Evolutionary conservation across 2,329 filamentous ascomycete genomes (phyloP), one percentile per base, ranked within the genome.

Genomic region (Exophiala bonariae): DNA sequence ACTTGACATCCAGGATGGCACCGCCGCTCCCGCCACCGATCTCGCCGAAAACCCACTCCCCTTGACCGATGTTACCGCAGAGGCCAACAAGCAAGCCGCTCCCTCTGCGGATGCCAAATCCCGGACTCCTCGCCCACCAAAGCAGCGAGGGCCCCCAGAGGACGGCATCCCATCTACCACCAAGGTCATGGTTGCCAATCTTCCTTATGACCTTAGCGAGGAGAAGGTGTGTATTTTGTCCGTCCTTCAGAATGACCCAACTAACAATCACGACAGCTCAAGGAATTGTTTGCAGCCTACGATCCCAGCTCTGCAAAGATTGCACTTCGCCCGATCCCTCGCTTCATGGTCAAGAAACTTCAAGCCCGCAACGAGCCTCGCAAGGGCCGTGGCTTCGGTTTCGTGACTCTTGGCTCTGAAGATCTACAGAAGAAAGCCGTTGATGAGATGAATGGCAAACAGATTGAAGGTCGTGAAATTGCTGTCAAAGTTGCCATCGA

Each of bases 311-410:
- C 90, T 58, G 92, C 93, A 72, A 99, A 97, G 84, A 97, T 99
- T 66, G 93, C 93, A 59, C 89, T 99, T 62, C 92, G 93, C 64
- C 93, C 93, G 42, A 99, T 99, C 61, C 93, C 93, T 61, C 91
- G 92, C 65, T 99, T 97, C 80, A 99, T 99, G 93, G 93, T 99
- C 76, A 96, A 96, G 86, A 99, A 99, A 83, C 89, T 99, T 55
- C 91, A 96, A 77, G 91, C 92, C 65, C 92, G 93, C 69, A 91
- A 91, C 67, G 93, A 99, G 78, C 85, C 92, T 64, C 93, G 93
- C 78, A 99, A 99, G 86, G 93, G 93, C 54, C 93, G 93, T 78
- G 93, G 93, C 59, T 99, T 99, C 70, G 93, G 93, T 60, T 99
- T 99, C 71, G 93, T 99, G 56, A 97, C 90, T 52, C 85, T 99